Base-by-base conservation (phyloP, 768 basidiomycete species). In the Mycena belliarum region DNA sequence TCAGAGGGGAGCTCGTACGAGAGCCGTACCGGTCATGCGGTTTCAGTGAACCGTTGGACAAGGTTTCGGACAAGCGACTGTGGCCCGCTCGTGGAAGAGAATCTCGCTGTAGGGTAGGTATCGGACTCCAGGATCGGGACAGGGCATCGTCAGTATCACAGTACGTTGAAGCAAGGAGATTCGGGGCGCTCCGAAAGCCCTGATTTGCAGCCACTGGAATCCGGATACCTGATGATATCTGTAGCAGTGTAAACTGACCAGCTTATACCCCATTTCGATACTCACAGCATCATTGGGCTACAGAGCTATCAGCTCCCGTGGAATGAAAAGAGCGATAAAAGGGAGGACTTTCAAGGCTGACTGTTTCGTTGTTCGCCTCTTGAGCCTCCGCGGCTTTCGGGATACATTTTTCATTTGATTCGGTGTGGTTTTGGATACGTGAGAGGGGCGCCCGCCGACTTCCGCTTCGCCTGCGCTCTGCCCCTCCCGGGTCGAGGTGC, bases 401-500 rank as follows among this genome's bases (percentile, higher is more conserved):
- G 38, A 29, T 6, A 49, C 28, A n/a, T 33, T 26, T 47, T 32
- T 55, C 15, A n/a, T 38, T 38, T n/a, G 37, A 38, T 18, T 38
- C 18, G 10, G 20, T 3, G 37, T n/a, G 25, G 42, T 26, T 47
- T 32, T 55, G 15, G 46, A 50, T 10, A n/a, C 23, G 20, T 32
- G 15, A 23, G 47, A 38, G n/a, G 26, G 18, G 11, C 24, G 49
- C 10, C 32, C 3, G 23, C 38, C n/a, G 24, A 45, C 43, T 33
- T 49, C 58, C 26, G 35, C 40, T 51, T 51, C 40, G 33, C 40
- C 54, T 18, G 29, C 32, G 37, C 41, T 51, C 21, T 58, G 50
- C 12, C 41, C 60, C 8, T 65, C 68, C 41, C 16, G 66, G 49
- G 59, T 68, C 42, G 41, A 65, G 10, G 57, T 41, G 32, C 25